Conservation (phyloP, 306 rosid species). For the Nissolia schottii region DNA sequence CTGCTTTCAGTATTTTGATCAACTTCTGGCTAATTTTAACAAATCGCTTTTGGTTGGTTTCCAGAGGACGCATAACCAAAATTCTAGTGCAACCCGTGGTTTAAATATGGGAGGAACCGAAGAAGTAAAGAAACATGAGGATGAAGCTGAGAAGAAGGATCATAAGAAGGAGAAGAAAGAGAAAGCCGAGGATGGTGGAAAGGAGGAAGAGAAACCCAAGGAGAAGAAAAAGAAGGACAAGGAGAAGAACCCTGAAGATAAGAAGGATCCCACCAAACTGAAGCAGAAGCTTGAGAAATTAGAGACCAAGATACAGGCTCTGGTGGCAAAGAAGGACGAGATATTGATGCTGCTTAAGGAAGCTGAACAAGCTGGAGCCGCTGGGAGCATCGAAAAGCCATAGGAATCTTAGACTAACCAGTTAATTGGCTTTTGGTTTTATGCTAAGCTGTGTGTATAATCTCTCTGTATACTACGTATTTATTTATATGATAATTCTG, state of each 20-base stretch:
- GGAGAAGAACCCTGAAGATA: conserved; percentile 56
- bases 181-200: background rate
- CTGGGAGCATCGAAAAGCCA: background rate
- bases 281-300: conserved; percentile 55
- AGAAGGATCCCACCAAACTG: conserved; percentile 46
- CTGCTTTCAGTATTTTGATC: background rate
- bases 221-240: conserved; percentile 34
- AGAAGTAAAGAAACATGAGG: conserved; percentile 8
- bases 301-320: conserved; percentile 46
- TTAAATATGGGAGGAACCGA: conserved; percentile 43
- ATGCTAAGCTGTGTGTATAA: too few species aligned
- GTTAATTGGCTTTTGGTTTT: background rate
- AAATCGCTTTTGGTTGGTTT: background rate
- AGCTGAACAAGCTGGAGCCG: conserved; percentile 27
- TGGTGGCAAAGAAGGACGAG: conserved; percentile 47
- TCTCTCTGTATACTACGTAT: too few species aligned
- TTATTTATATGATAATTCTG: too few species aligned
- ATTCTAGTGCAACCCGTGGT: background rate
- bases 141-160: conserved; percentile 4
- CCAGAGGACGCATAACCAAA: conserved; percentile 19
- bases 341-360: conserved; percentile 42
- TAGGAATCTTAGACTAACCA: background rate
- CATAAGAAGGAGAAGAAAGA: conserved; percentile 24
- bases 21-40: background rate
- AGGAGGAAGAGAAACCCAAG: background rate